Evolutionary conservation across 2,329 filamentous ascomycete genomes (phyloP), one percentile per base, ranked within the genome.

Genomic region (Dothideomycetes sp.): DNA sequence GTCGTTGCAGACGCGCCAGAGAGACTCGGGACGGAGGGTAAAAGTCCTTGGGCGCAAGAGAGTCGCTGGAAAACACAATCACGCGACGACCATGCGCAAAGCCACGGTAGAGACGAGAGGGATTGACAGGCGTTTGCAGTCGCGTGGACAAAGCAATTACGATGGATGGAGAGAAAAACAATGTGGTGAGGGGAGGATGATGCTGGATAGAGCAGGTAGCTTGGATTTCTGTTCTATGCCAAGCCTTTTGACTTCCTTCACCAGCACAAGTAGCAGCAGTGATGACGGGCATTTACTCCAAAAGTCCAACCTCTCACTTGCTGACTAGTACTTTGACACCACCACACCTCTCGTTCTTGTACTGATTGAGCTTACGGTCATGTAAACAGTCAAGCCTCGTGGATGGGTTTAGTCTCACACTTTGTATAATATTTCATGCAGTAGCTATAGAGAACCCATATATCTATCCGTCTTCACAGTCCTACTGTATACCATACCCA

Each of bases 1-100:
- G 32, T 15, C 22, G 36, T 19, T 34, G 40, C 22, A 18, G 35
- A 43, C 44, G 39, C 40, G 44, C 40, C 33, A 35, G 29, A 13
- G 27, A 24, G 28, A 40, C 28, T 40, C 29, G 29, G 29, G 16
- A 27, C 9, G 22, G 4, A n/a, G n/a, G 16, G 9, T n/a, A 8
- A 5, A 12, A 12, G 12, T 33, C 20, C 19, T 15, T 4, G 7
- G 13, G 37, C 29, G 37, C 37, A 29, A 40, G n/a, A 33, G 25
- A 25, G 37, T 40, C 37, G 37, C 37, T n/a, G 37, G 27, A 23
- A 19, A 23, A 23, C 33, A 19, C 29, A 40, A 40, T 20, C 22
- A 40, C 22, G 29, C 37, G 29, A 40, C 37, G 23, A 40, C 23
- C 29, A 33, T 40, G 37, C 37, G 37, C 37, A 13, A 16, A 12